A percentile compares a stretch with the other conserved stretches of the same genome.
Conservation (phyloP, 2,329 filamentous ascomycete species). For the Pezicula carpinea region DNA sequence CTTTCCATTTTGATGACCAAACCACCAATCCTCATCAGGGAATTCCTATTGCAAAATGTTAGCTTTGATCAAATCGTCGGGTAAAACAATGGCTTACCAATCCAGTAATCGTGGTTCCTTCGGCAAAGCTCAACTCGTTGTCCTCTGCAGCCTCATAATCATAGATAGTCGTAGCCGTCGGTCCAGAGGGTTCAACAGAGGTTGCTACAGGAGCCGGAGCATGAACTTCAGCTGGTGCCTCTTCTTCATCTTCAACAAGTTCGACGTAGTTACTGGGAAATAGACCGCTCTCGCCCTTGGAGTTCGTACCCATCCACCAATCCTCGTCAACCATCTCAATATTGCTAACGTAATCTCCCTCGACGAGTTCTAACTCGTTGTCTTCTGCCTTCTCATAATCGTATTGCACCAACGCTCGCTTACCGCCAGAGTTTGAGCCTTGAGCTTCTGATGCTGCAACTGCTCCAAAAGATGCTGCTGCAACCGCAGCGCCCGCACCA, state of each 20-base stretch:
- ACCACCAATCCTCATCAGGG: constrained; percentile 99
- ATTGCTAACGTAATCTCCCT: constrained; percentile 83
- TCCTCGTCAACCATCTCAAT: constrained; percentile 98
- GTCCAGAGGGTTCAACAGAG: constrained; percentile 35
- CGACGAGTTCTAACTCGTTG: constrained; percentile 87
- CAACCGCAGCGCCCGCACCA: constrained; percentile 51
- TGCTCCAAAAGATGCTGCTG: constrained; percentile 39
- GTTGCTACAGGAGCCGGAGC: constrained; percentile 36
- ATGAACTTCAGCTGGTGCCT: constrained; percentile 29
- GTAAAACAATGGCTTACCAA: constrained; percentile 51
- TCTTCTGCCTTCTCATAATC: constrained; percentile 98
- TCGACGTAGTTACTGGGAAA: constrained; percentile 99
- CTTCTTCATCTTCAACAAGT: constrained; percentile 60
- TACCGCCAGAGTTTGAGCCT: constrained; percentile 49
- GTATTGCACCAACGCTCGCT: constrained; percentile 78
- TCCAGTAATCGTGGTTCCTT: constrained; percentile 75
- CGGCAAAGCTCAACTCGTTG: constrained; percentile 82
- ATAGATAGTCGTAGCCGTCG: constrained; percentile 80
- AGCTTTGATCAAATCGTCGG: not conserved
- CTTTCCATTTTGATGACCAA: constrained; percentile 75
- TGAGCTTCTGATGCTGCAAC: constrained; percentile 34
- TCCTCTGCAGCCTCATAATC: constrained; percentile 98
- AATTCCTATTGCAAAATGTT: constrained; percentile 61
- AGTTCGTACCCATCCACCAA: constrained; percentile 97
- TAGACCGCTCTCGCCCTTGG: constrained; percentile 75